Evolutionary conservation across 2,329 filamentous ascomycete species (phyloP), one percentile per base, ranked within the genome.

Genomic region (Fusarium nurragi): DNA sequence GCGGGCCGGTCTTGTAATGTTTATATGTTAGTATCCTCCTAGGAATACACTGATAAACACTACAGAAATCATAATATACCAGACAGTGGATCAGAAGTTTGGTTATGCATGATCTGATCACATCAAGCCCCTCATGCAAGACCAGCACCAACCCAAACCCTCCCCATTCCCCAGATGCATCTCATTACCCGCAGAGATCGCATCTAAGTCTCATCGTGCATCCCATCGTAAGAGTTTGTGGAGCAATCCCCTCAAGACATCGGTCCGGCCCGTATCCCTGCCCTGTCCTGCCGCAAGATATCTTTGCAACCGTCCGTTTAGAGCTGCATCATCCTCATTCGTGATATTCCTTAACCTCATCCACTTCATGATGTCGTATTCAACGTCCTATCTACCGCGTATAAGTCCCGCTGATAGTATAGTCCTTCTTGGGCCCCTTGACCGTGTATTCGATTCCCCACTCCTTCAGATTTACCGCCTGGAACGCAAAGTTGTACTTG

Each of bases 381-480:
- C 11, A 12, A 12, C 16, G 22, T 9, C 16, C 4, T 12, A 6
- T 61, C 40, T 70, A 77, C 51, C 85, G 76, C 39, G 67, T 81
- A 72, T 88, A 89, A 1, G 72, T 74, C 3, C 85, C 86, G 10
- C 77, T 74, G 50, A 89, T 87, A 0, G 78, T 85, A 71, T 93
- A 93, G 71, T 93, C 88, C 77, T 93, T 93, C 73, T 87, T 87
- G 3, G 90, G 90, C 0, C 90, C 91, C 23, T 84, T 86, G 3
- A 93, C 90, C 2, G 80, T 82, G 68, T 92, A 92, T 49, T 79
- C 83, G 40, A 90, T 79, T 26, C 76, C 82, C 85, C 89, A 92
- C 23, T 80, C 75, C 49, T 74, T 73, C 65, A 92, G 68, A 39
- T 84, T 84, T 2, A 88, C 79, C 13, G 84, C 86, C 44, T 80